These are phyloP conservation scores for Dothistroma pini DNA, from an alignment of 2,329 filamentous ascomycete species.

Conservation along the genomic window DNA sequence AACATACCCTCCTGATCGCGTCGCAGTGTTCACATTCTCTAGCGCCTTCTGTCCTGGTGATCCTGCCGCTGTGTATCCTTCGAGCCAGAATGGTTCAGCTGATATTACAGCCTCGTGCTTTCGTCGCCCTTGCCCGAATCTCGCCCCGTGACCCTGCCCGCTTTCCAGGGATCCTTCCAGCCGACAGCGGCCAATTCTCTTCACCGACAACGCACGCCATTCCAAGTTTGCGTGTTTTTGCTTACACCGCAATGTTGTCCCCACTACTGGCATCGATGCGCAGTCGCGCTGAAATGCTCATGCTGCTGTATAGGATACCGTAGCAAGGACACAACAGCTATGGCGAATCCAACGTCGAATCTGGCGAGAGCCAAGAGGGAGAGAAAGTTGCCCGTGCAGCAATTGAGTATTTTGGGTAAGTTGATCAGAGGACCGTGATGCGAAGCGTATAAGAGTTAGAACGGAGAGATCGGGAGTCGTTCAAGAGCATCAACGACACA, in stretches of 20 bases:
- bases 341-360: background rate
- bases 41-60: background rate
- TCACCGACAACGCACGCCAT: background rate
- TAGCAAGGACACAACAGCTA: background rate
- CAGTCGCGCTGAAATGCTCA: background rate
- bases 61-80: background rate
- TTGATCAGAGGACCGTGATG: background rate
- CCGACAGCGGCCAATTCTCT: background rate
- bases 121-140: background rate
- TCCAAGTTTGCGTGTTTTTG: background rate
- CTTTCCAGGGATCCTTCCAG: background rate
- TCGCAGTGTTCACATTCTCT: background rate
- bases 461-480: background rate
- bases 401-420: constrained; percentile 71
- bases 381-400: constrained; percentile 66
- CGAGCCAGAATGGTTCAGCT: background rate
- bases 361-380: constrained; percentile 37
- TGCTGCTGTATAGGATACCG: background rate
- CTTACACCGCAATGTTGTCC: background rate
- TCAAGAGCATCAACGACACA: background rate
- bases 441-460: background rate
- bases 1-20: background rate
- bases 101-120: background rate
- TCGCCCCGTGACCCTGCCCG: background rate
- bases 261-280: background rate